These are phyloP conservation scores for Cryptosporidium parvum DNA, from an alignment of 169 alveolate species.

Conservation along the genomic window DNA sequence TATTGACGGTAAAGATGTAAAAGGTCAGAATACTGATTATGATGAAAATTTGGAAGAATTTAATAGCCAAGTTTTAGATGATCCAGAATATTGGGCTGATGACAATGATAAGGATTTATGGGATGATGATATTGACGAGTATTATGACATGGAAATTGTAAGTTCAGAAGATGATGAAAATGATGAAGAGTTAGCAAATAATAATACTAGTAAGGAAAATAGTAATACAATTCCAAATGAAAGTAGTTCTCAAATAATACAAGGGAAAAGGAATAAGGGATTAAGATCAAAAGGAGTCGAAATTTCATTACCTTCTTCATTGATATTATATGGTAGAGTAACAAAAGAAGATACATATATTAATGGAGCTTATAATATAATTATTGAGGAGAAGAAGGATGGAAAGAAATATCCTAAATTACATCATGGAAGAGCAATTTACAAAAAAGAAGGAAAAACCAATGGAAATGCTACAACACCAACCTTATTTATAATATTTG, in stretches of 20 bases:
- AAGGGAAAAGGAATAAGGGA: constrained; percentile 18
- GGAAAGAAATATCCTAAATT: constrained; percentile 37
- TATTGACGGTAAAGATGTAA: not conserved
- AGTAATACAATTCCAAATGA: not conserved
- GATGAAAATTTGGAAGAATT: not conserved
- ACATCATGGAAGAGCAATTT: constrained; percentile 72
- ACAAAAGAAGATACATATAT: constrained; percentile 28
- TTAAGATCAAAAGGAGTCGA: constrained; percentile 73
- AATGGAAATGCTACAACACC: not conserved
- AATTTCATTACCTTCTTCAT: constrained; percentile 41
- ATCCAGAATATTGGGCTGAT: constrained; percentile 76
- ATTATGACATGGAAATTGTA: constrained; percentile 69
- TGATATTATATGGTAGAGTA: constrained; percentile 58
- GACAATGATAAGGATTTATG: constrained; percentile 58
- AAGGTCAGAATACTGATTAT: not conserved
- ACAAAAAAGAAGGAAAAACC: constrained; percentile 16
- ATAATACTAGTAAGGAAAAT: not conserved
- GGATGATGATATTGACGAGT: constrained; percentile 55
- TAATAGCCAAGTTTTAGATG: constrained; percentile 40
- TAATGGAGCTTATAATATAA: constrained; percentile 55
- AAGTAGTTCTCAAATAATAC: not conserved
- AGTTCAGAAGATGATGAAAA: constrained; percentile 14
- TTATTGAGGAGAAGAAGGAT: constrained; percentile 7
- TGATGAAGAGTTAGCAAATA: constrained; percentile 1
- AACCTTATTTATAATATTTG: constrained; percentile 36